These are phyloP conservation scores for Gossypium armourianum DNA, from an alignment of 441 rosid species.

Conservation along the genomic window DNA sequence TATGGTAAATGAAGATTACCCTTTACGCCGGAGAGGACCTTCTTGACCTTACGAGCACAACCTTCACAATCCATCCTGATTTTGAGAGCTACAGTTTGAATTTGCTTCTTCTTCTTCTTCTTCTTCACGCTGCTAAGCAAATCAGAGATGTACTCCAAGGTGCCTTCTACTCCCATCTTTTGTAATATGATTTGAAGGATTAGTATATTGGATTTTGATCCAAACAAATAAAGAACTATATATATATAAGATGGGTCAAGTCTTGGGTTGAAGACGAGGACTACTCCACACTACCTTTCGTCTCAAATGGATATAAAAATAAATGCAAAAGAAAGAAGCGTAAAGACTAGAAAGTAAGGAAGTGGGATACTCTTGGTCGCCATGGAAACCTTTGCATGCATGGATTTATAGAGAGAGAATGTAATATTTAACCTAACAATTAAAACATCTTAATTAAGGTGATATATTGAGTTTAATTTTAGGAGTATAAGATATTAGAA, in stretches of 20 bases:
- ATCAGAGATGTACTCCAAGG: constrained; percentile 53
- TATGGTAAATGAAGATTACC: constrained; percentile 27
- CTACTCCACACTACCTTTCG: neutral
- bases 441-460: neutral
- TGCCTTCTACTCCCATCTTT: constrained; percentile 63
- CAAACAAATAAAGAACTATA: neutral
- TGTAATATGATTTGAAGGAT: neutral
- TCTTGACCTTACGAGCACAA: constrained; percentile 69
- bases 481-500: neutral
- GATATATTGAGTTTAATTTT: constrained; percentile 2
- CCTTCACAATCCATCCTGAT: constrained; percentile 82
- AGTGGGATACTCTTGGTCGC: neutral
- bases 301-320: neutral
- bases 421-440: neutral
- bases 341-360: constrained; percentile 1
- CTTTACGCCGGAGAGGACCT: constrained; percentile 56
- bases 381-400: neutral
- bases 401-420: constrained; percentile 18
- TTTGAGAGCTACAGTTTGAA: constrained; percentile 58
- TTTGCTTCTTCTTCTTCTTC: constrained; percentile 50
- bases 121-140: constrained; percentile 34
- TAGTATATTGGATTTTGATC: neutral
- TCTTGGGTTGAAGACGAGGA: constrained; percentile 10
- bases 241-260: neutral
- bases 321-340: constrained; percentile 1